Conservation (phyloP, 2,329 filamentous ascomycete genomes). For the Ambrosiella xylebori region DNA sequence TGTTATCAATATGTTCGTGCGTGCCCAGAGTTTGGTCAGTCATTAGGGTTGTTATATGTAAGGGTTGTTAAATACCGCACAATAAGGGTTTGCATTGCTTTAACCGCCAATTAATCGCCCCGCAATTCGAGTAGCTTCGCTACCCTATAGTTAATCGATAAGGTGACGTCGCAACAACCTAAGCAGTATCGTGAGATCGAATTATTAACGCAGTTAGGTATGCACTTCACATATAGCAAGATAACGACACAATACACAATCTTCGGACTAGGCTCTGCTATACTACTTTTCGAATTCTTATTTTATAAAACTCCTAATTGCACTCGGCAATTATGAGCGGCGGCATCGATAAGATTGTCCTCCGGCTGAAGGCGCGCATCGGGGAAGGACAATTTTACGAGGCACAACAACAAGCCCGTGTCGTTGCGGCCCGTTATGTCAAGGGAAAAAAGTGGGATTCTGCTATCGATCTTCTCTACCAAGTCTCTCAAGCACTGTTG, state of each 20-base stretch:
- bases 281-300: not conserved
- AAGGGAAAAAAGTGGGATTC: conserved; percentile 72
- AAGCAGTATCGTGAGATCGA: not conserved
- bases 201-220: not conserved
- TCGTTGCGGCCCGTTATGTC: conserved; percentile 84
- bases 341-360: conserved; percentile 40
- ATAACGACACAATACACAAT: not conserved
- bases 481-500: conserved; percentile 69
- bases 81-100: not conserved
- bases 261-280: not conserved
- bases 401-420: conserved; percentile 93
- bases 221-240: not conserved
- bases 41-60: not conserved
- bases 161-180: not conserved
- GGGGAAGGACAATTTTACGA: conserved; percentile 89
- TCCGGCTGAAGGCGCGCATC: conserved; percentile 68
- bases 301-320: not conserved
- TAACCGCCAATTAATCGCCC: conserved; percentile 8
- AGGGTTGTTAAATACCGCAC: not conserved
- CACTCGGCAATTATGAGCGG: conserved; percentile 16
- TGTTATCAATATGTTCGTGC: too few relatives aligned
- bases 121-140: not conserved
- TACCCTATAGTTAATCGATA: not conserved
- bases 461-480: conserved; percentile 72
- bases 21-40: too few relatives aligned